phyloP scores from a whole-genome alignment of 1,284 basidiomycete genomes.

The Puccinia novopanici region DNA sequence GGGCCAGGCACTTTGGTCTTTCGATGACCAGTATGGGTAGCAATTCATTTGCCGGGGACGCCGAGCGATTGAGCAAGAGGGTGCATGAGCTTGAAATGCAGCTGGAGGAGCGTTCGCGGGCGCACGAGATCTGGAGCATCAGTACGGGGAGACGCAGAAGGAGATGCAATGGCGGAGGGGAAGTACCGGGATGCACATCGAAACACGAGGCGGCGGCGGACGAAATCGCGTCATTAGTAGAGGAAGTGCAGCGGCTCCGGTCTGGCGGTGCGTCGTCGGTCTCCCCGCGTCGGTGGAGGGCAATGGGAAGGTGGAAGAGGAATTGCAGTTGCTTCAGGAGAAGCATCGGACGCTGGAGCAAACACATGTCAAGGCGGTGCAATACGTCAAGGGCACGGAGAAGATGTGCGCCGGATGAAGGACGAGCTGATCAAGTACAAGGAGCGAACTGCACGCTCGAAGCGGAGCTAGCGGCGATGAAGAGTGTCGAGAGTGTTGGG shows the following conservation, averaged over 20 bases:
- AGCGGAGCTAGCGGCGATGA: conserved; percentile 13
- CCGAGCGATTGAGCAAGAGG: neutral
- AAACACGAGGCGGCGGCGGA: conserved; percentile 49
- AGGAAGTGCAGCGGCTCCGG: conserved; percentile 65
- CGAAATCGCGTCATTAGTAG: conserved; percentile 66
- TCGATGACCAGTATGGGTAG: conserved; percentile 67
- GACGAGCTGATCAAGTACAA: conserved; percentile 59
- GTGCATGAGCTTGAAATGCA: conserved; percentile 38
- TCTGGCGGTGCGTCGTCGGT: conserved; percentile 44
- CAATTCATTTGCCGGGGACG: conserved; percentile 61
- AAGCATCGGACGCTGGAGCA: conserved; percentile 55
- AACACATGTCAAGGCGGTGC: conserved; percentile 58
- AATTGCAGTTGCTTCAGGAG: conserved; percentile 55
- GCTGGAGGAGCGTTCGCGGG: conserved; percentile 7
- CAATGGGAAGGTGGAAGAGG: conserved; percentile 55
- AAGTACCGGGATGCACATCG: conserved; percentile 41
- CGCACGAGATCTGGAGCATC: conserved; percentile 30
- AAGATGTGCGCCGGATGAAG: conserved; percentile 97
- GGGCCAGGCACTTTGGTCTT: neutral
- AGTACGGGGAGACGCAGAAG: conserved; percentile 63
- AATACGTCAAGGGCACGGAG: conserved; percentile 72
- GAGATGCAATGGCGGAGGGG: conserved; percentile 72
- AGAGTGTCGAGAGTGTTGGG: conserved; percentile 31
- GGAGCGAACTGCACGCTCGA: conserved; percentile 22
- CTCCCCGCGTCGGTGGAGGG: conserved; percentile 38